Conservation (phyloP, 2,329 filamentous ascomycete genomes). For the Epichloe festucae region DNA sequence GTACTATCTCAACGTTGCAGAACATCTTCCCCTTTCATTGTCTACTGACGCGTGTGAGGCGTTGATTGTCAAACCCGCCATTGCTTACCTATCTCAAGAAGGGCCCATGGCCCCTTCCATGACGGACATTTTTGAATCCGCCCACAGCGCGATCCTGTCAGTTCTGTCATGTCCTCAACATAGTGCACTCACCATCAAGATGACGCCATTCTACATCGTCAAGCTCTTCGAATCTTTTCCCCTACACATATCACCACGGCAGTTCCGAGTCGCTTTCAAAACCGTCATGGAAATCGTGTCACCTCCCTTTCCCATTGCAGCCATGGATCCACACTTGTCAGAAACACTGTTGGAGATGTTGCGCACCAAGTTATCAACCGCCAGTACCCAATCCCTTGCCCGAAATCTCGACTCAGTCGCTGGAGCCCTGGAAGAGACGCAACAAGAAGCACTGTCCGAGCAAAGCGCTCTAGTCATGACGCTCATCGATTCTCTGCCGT, state of each 20-base stretch:
- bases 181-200: constrained; percentile 51
- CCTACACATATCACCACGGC: constrained; percentile 60
- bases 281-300: constrained; percentile 71
- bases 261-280: constrained; percentile 81
- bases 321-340: constrained; percentile 62
- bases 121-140: constrained; percentile 66
- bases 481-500: constrained; percentile 66
- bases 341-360: constrained; percentile 71
- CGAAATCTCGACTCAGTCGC: constrained; percentile 25
- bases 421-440: constrained; percentile 12
- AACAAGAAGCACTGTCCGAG: constrained; percentile 46
- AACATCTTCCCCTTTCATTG: constrained; percentile 65
- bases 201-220: constrained; percentile 75
- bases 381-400: constrained; percentile 30
- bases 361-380: constrained; percentile 43
- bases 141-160: constrained; percentile 70
- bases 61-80: constrained; percentile 60
- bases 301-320: constrained; percentile 64
- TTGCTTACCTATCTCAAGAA: constrained; percentile 51
- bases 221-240: constrained; percentile 73
- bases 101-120: constrained; percentile 31
- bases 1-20: constrained; percentile 77
- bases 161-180: constrained; percentile 72
- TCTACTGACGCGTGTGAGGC: constrained; percentile 55
- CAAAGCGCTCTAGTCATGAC: constrained; percentile 66